Conservation (phyloP, 768 basidiomycete genomes). For the Pisolithus marmoratus region DNA sequence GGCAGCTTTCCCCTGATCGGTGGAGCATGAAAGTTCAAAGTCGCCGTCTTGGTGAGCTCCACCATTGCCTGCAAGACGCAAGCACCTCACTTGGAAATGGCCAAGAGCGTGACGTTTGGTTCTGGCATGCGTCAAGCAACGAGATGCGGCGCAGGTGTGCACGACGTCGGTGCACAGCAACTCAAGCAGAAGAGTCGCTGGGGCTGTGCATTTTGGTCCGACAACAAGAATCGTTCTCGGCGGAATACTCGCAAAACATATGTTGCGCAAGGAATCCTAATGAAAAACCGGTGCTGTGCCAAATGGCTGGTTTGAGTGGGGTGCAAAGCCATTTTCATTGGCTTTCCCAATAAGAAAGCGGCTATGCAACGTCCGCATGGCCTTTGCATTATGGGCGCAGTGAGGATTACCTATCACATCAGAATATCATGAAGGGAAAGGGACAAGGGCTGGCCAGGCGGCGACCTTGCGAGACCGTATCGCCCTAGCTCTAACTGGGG, state of each 20-base stretch:
- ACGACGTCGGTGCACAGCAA: no score
- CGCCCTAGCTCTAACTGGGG: no score
- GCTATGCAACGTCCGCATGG: background rate
- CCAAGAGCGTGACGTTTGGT: background rate
- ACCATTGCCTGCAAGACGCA: background rate
- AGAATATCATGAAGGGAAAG: background rate
- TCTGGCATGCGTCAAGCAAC: background rate
- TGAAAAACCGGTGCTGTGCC: no score
- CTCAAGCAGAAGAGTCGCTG: background rate
- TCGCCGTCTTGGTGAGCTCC: slow-evolving; percentile 1
- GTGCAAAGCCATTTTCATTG: no score
- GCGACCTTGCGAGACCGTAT: background rate
- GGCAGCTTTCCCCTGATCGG: background rate
- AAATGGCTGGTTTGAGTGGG: no score
- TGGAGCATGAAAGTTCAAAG: background rate
- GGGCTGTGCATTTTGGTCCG: no score
- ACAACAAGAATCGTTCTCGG: no score
- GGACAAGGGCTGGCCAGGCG: background rate
- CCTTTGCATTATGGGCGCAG: background rate
- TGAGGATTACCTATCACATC: background rate
- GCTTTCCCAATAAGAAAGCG: no score
- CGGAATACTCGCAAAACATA: no score
- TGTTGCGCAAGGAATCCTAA: no score
- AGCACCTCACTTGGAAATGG: background rate
- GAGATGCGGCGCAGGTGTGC: no score